phyloP scores from a whole-genome alignment of 2,329 filamentous ascomycete species.

The Lasiodiplodia hormozganensis region DNA sequence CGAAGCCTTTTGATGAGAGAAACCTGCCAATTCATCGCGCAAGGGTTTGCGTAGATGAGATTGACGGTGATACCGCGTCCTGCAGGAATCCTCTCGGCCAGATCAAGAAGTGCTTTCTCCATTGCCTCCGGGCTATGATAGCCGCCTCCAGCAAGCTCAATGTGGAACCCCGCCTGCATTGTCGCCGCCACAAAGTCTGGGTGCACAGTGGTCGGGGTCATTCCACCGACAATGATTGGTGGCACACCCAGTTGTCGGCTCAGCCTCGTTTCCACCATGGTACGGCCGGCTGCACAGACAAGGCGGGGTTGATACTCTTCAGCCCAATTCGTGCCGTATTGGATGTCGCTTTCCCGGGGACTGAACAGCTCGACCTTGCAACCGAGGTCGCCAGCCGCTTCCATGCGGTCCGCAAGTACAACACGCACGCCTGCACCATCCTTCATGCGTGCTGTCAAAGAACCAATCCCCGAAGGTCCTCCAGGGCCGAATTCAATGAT shows the following conservation, averaged over 20 bases:
- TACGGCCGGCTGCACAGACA: conserved; percentile 23
- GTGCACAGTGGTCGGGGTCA: conserved; percentile 88
- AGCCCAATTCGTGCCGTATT: conserved; percentile 5
- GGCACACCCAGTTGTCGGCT: conserved; percentile 86
- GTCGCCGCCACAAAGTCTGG: conserved; percentile 93
- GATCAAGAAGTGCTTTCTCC: conserved; percentile 83
- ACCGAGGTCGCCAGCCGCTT: conserved; percentile 30
- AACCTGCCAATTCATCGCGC: conserved; percentile 92
- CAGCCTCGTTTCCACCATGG: conserved; percentile 60
- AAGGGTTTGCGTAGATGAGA: conserved; percentile 88
- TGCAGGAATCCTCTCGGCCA: conserved; percentile 82
- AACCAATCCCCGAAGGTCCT: conserved; percentile 34
- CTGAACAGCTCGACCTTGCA: conserved; percentile 34
- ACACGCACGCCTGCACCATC: conserved; percentile 34
- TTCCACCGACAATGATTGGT: conserved; percentile 89
- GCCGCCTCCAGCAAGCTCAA: conserved; percentile 87
- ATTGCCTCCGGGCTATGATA: conserved; percentile 86
- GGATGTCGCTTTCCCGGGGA: conserved; percentile 6
- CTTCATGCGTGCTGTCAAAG: conserved; percentile 32
- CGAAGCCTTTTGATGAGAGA: conserved; percentile 81
- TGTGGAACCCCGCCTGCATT: conserved; percentile 97
- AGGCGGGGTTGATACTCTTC: conserved; percentile 9
- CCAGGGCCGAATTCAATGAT: conserved; percentile 38
- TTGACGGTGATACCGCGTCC: conserved; percentile 90
- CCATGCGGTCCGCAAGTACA: conserved; percentile 32